Base-by-base conservation (phyloP, 2,329 filamentous ascomycete species). In the Xylariaceae sp. region DNA sequence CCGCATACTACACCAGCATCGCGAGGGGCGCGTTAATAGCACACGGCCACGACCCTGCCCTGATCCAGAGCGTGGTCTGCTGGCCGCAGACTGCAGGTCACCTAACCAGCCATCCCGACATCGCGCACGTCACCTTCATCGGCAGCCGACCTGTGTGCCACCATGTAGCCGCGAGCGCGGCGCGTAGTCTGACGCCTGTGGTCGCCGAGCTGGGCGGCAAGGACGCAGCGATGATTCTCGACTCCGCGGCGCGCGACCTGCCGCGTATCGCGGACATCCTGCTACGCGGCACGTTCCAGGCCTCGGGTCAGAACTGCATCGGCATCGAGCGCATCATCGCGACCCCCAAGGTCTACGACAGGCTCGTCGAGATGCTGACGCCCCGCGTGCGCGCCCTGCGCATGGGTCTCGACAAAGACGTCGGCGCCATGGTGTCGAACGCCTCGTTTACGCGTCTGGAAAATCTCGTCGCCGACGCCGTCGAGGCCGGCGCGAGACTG, bases 291-390 rank as follows among this genome's bases (percentile, higher is more conserved):
- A 91, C 91, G 8, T 99, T 97, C 75, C 94, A 99, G 73, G 92
- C 92, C 45, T 88, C 92, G 13, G 94, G 94, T 1, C 94, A 99
- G 73, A 99, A 99, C 75, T 99, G 94, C 74, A 93, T 99, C 68
- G 94, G 94, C 50, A 93, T 97, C 62, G 94, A 99, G 76, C 89
- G 94, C 50, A 87, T 97, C 67, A 87, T 97, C 63, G 91, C 88
- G 20, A 81, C 89, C 13, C 87, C 91, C 1, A 77, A 76, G n/a
- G 80, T 90, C 45, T 96, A 97, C 75, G 80, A 88, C 58, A 78
- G 78, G 50, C 82, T 99, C 18, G 75, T 96, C 46, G 72, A 78
- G 4, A 79, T 85, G 56, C 82, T 99, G 16, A 81, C 85, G 45
- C 87, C 89, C 9, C 86, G 88, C 57, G 90, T 97, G 61, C 79